Evolutionary conservation across 2,329 filamentous ascomycete species (phyloP).

Genomic region (Epichloe typhina): DNA sequence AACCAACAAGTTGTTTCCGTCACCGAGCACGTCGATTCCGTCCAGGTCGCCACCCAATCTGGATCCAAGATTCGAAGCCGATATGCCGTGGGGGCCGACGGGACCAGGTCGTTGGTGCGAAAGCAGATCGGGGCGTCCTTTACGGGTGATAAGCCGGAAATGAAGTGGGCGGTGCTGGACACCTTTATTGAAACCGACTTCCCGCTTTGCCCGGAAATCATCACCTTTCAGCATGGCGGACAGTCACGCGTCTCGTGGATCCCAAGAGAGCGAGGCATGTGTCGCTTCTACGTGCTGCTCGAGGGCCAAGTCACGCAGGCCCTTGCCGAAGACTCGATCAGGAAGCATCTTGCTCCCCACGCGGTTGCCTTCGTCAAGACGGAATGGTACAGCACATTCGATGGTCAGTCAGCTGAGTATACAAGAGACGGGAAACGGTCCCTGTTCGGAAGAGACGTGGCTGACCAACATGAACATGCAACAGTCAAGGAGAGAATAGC

Average conservation of each 20-base stretch:
- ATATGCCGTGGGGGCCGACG: constrained; percentile 40
- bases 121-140: constrained; percentile 25
- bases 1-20: constrained; percentile 28
- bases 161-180: constrained; percentile 36
- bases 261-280: constrained; percentile 32
- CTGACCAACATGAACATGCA: neutral
- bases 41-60: constrained; percentile 20
- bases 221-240: constrained; percentile 31
- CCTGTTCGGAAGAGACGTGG: neutral
- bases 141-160: constrained; percentile 33
- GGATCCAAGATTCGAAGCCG: constrained; percentile 20
- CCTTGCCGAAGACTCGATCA: constrained; percentile 27
- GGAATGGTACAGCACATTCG: constrained; percentile 38
- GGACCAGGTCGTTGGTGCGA: constrained; percentile 35
- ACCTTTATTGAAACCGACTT: constrained; percentile 37
- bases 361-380: constrained; percentile 27
- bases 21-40: constrained; percentile 42
- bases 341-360: constrained; percentile 30
- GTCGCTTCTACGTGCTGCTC: constrained; percentile 32
- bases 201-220: constrained; percentile 30
- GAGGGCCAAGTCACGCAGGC: constrained; percentile 30
- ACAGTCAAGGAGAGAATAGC: constrained; percentile 29
- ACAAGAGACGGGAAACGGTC: neutral
- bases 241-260: constrained; percentile 36
- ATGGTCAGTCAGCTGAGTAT: constrained; percentile 25